A percentile compares a stretch with the other conserved stretches of the same genome.
These are phyloP conservation scores for Notholithocarpus densiflorus DNA, from an alignment of 306 rosid genomes.

Conservation along the genomic window DNA sequence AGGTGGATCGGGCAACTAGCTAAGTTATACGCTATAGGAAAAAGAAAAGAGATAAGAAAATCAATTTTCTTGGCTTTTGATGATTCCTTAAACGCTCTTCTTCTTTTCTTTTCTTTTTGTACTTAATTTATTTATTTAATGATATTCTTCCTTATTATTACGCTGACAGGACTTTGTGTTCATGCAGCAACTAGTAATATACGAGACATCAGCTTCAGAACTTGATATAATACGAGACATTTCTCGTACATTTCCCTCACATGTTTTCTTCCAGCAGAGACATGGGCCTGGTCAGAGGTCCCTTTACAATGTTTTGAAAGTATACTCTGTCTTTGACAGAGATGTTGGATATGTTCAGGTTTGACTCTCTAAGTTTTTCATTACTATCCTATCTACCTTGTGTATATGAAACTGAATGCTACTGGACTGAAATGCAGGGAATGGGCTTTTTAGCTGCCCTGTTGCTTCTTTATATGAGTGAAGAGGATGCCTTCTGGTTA, in stretches of 20 bases:
- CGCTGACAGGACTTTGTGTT: conserved; percentile 24
- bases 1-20: background rate
- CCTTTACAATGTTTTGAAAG: conserved; percentile 93
- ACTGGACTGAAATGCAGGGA: conserved; percentile 68
- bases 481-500: conserved; percentile 98
- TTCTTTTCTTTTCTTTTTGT: no score
- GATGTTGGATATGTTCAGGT: conserved; percentile 99
- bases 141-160: background rate
- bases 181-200: conserved; percentile 94
- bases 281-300: conserved; percentile 99
- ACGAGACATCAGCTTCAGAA: conserved; percentile 93
- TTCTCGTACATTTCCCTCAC: conserved; percentile 96
- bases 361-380: conserved; percentile 18
- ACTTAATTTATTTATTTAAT: background rate
- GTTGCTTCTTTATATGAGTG: conserved; percentile 96
- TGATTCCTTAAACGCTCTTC: background rate
- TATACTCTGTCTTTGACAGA: conserved; percentile 93
- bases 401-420: conserved; percentile 7
- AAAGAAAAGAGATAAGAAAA: background rate
- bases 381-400: conserved; percentile 10
- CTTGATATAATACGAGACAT: conserved; percentile 96
- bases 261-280: conserved; percentile 96
- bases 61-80: conserved; percentile 2
- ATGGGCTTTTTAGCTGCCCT: conserved; percentile 98
- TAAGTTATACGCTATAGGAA: background rate